Base-by-base conservation (phyloP, 345 rosid species). In the Murraya paniculata region DNA sequence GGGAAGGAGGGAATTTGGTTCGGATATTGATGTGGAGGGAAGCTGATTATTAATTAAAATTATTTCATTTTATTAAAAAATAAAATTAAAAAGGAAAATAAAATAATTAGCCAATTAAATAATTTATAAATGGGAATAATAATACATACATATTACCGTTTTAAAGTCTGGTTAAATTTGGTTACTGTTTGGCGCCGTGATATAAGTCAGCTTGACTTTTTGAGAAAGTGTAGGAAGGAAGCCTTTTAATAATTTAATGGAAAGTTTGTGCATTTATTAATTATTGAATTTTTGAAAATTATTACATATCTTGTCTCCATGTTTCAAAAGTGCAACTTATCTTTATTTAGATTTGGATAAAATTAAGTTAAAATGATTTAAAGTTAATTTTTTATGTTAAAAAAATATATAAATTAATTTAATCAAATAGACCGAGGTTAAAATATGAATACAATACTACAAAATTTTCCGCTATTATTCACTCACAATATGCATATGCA, bases 11-110 rank as follows among this genome's bases (percentile, higher is more conserved):
- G 93, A 87, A 87, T 89, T 90, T 92, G 93, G 99, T 93, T 95
- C 93, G 93, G 97, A 95, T 87, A 88, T 82, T 84, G 90, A 88
- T 91, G 89, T 92, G 97, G 97, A 95, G 98, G 98, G 95, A 93
- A 92, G 16, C 85, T 87, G 53, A 75, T 45, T 53, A 64, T 79
- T 58, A 56, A 30, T 66, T 38, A 58, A 66, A 56, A 30, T 66
- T 38, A 58, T 60, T 69, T 67, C 5, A 59, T 55, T 69, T 67
- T 4, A 59, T 9, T 27, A 48, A 57, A 35, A n/a, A n/a, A 11
- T 11, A 13, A 36, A 69, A 6, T 9, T 69, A 6, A 24, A 13
- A 39, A 39, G 45, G 4, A 64, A 27, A 57, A 24, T 13, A 14
- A 64, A 64, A 64, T 16, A 64, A 28, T 65, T 33, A 2, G 36